Percentiles rank a stretch among this genome's conserved stretches.
Conservation (phyloP, 768 basidiomycete species). For the Naganishia randhawae region DNA sequence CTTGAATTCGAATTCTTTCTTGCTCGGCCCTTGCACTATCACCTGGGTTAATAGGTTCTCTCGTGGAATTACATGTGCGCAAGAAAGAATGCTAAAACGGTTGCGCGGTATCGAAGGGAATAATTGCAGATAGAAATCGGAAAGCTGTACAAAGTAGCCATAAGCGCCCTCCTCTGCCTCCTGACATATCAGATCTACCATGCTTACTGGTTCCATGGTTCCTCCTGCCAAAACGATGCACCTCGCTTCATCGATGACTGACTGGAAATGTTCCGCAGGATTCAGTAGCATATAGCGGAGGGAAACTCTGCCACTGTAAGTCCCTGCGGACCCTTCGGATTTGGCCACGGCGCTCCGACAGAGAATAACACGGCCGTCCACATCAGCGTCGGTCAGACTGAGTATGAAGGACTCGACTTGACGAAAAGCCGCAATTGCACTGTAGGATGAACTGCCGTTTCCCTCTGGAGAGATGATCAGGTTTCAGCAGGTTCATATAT, state of each 20-base stretch:
- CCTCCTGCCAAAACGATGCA: slow-evolving; percentile 90
- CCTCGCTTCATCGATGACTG: slow-evolving; percentile 74
- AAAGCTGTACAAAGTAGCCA: slow-evolving; percentile 59
- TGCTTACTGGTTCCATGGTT: slow-evolving; percentile 90
- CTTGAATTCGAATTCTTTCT: slow-evolving; percentile 73
- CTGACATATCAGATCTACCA: not conserved
- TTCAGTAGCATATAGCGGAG: slow-evolving; percentile 90
- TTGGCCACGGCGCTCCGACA: slow-evolving; percentile 27
- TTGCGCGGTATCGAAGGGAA: slow-evolving; percentile 64
- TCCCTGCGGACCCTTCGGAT: not conserved
- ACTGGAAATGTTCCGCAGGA: slow-evolving; percentile 77
- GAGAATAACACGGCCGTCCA: slow-evolving; percentile 75
- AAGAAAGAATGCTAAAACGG: slow-evolving; percentile 75
- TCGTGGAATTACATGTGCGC: slow-evolving; percentile 83
- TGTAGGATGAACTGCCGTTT: not conserved
- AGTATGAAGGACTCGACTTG: slow-evolving; percentile 72
- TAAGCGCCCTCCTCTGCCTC: not conserved
- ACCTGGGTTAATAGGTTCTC: slow-evolving; percentile 73
- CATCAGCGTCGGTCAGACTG: slow-evolving; percentile 71
- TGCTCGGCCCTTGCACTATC: slow-evolving; percentile 69
- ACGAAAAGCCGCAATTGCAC: slow-evolving; percentile 67
- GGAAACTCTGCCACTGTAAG: slow-evolving; percentile 53
- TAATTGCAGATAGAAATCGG: slow-evolving; percentile 77
- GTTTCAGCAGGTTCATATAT: not conserved
- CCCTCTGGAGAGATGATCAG: not conserved